Evolutionary conservation across 2,329 filamentous ascomycete genomes (phyloP).

Genomic region (Talaromyces sp.): DNA sequence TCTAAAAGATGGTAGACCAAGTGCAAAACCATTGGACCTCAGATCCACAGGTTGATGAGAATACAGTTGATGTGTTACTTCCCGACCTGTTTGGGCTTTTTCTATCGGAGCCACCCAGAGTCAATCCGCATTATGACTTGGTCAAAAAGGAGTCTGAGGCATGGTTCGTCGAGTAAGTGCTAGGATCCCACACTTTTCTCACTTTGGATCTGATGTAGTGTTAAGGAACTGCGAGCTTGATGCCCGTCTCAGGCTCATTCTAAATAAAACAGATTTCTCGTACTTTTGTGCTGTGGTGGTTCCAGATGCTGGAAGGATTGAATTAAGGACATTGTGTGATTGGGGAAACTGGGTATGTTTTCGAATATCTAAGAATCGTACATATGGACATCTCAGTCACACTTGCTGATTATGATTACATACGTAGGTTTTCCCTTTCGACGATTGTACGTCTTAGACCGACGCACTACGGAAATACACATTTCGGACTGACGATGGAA

Average conservation of each 20-base stretch:
- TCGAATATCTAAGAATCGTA: neutral
- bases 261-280: neutral
- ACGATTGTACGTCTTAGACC: neutral
- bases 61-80: neutral
- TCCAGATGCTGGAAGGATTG: neutral
- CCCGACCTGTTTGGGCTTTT: neutral
- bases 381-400: neutral
- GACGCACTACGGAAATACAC: neutral
- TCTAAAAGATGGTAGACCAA: neutral
- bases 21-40: neutral
- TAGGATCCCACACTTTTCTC: no score
- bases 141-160: neutral
- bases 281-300: neutral
- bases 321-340: neutral
- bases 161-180: neutral
- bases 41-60: neutral
- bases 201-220: no score
- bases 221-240: neutral
- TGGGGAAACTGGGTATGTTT: neutral
- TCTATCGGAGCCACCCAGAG: neutral
- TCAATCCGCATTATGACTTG: neutral
- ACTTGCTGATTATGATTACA: neutral
- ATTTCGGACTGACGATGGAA: neutral
- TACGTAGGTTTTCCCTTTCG: neutral
- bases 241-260: neutral